Evolutionary conservation across 2,329 filamentous ascomycete species (phyloP).

Genomic region (Colletotrichum euphorbiae): DNA sequence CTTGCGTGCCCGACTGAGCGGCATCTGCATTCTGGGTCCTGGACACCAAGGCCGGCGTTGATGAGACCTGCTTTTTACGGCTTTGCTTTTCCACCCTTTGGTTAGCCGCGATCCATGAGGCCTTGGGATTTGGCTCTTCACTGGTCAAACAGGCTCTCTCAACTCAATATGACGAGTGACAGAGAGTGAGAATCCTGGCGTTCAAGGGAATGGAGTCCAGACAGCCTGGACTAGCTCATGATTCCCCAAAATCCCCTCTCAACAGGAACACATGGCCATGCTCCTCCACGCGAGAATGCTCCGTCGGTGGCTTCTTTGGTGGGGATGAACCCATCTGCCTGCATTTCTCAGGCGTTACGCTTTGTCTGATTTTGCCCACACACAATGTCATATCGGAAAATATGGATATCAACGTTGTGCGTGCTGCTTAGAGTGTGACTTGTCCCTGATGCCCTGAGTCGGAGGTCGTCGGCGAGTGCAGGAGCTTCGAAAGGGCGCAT

Average conservation of each 20-base stretch:
- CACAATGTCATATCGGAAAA: conserved; percentile 26
- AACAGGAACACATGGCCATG: conserved; percentile 14
- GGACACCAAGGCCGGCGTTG: conserved; percentile 4
- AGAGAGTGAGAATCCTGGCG: conserved; percentile 10
- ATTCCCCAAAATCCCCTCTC: conserved; percentile 8
- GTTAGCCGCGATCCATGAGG: conserved; percentile 10
- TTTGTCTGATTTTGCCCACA: conserved; percentile 14
- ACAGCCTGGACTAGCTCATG: conserved; percentile 11
- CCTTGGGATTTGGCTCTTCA: conserved; percentile 7
- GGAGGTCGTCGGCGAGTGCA: background rate
- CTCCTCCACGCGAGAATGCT: conserved; percentile 26
- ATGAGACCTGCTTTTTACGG: background rate
- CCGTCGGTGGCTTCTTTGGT: conserved; percentile 36
- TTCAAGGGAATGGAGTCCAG: conserved; percentile 14
- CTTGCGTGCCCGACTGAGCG: conserved; percentile 21
- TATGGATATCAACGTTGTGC: conserved; percentile 14
- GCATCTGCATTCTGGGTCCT: conserved; percentile 2
- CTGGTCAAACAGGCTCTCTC: conserved; percentile 28
- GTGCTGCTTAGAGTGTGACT: too few relatives aligned
- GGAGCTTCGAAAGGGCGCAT: conserved; percentile 1
- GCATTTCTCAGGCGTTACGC: conserved; percentile 39
- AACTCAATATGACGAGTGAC: conserved; percentile 31
- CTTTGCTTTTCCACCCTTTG: conserved; percentile 13
- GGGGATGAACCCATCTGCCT: conserved; percentile 23
- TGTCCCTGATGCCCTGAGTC: conserved; percentile 10